phyloP scores from a whole-genome alignment of 306 rosid genomes.

The Leucaena leucocephala region DNA sequence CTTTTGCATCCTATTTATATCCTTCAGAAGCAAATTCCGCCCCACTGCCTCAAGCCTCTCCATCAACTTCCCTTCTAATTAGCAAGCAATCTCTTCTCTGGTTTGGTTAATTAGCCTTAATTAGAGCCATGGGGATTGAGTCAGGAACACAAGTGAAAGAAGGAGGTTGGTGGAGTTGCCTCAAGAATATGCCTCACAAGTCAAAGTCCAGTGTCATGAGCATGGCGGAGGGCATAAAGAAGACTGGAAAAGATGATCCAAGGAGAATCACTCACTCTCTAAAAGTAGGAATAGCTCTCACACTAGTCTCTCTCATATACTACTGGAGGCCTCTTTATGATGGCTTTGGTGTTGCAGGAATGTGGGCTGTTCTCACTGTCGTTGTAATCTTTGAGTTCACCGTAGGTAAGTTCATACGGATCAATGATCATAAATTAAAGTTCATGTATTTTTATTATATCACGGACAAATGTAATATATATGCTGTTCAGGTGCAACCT shows the following conservation, averaged over 20 bases:
- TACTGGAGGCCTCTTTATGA: conserved; percentile 75
- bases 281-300: conserved; percentile 89
- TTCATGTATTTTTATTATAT: neutral
- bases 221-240: conserved; percentile 44
- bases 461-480: neutral
- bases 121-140: conserved; percentile 56
- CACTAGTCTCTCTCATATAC: conserved; percentile 78
- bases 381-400: conserved; percentile 86
- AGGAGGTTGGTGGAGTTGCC: conserved; percentile 20
- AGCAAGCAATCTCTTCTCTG: neutral
- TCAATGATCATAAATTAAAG: neutral
- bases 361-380: conserved; percentile 93
- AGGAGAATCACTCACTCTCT: conserved; percentile 84
- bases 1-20: conserved; percentile 48
- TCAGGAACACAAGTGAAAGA: conserved; percentile 40
- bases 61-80: neutral
- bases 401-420: conserved; percentile 53
- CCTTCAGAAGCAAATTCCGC: neutral
- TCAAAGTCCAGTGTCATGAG: conserved; percentile 46
- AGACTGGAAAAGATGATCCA: conserved; percentile 85
- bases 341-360: conserved; percentile 83
- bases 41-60: conserved; percentile 29
- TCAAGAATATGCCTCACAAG: conserved; percentile 46
- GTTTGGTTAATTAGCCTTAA: conserved; percentile 1
- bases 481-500: conserved; percentile 72